Evolutionary conservation across 805 yeast genomes (phyloP).

Genomic region (Starmerella apicola): DNA sequence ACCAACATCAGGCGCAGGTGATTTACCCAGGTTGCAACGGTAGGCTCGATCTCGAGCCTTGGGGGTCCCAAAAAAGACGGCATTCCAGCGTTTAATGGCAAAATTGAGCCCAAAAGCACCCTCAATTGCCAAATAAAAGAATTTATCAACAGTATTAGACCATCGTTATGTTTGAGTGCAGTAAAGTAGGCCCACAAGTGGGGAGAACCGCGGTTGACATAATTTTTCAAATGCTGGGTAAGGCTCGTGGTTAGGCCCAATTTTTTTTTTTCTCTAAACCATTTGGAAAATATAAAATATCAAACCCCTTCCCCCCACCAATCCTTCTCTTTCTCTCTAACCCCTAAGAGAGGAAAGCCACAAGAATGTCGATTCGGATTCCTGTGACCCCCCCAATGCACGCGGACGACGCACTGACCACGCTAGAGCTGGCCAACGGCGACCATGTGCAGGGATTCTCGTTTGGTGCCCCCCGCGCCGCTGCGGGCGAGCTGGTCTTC

Average conservation of each 20-base stretch:
- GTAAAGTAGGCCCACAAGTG: not conserved
- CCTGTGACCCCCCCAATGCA: constrained; percentile 89
- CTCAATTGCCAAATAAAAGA: no score
- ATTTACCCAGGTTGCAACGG: no score
- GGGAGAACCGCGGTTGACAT: no score
- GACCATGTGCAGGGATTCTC: constrained; percentile 84
- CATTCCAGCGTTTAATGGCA: no score
- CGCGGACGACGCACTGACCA: constrained; percentile 66
- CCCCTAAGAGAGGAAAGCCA: not conserved
- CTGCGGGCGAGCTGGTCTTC: constrained; percentile 96
- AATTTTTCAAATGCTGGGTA: no score
- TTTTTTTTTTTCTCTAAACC: not conserved
- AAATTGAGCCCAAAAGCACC: no score
- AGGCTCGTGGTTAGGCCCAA: not conserved
- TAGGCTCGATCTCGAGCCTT: no score
- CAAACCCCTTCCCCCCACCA: not conserved
- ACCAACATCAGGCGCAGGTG: no score
- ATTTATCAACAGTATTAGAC: no score
- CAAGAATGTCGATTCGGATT: constrained; percentile 33
- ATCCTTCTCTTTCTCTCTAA: not conserved
- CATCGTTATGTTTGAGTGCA: no score
- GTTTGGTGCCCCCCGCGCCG: constrained; percentile 80
- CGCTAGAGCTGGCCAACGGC: constrained; percentile 83
- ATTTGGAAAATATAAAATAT: not conserved
- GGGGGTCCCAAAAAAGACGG: no score